Evolutionary conservation across 2,329 filamentous ascomycete genomes (phyloP), one percentile per base, ranked within the genome.

Genomic region (Claviceps arundinis): DNA sequence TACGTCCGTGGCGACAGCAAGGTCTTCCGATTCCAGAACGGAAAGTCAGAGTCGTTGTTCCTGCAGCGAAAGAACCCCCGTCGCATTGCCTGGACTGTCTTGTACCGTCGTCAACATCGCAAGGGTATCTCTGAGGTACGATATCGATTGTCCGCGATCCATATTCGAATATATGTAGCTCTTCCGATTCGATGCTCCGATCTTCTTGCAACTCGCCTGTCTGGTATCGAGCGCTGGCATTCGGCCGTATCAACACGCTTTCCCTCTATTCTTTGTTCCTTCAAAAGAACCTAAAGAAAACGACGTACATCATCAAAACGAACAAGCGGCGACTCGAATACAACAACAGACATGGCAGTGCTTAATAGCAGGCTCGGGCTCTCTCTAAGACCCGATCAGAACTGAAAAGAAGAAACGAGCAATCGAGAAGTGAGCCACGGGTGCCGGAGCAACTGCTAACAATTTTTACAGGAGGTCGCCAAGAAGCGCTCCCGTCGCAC

Each of bases 111-210:
- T 77, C 88, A 95, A 80, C 91, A 96, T 86, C 93, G 90, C 82
- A 98, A 98, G 89, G 93, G 93, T 85, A 94, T 97, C 78, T 95
- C 91, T 82, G 93, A 98, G 90, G 93, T 97, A 85, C 78, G 86
- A 58, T 59, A 42, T 53, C 50, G 41, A 43, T 24, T 9, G 2
- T 34, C 11, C 8, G 19, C 26, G 3, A 26, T 9, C 16, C 4
- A 4, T 1, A 14, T 16, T 1, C 24, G 37, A 22, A 50, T 30
- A 22, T 22, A 26, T 9, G 9, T 30, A 30, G 17, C 43, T 3
- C 43, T 26, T 30, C 5, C 17, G 44, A 46, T 46, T 8, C 9
- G 41, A 22, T 42, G 9, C 19, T 13, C 9, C n/a, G 40, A 14
- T 43, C 17, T 43, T 43, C 41, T 43, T 24, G 41, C 11, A 11